These are phyloP conservation scores for Mesotaenium endlicherianum DNA, from an alignment of 139 green algal genomes.

Conservation along the genomic window DNA sequence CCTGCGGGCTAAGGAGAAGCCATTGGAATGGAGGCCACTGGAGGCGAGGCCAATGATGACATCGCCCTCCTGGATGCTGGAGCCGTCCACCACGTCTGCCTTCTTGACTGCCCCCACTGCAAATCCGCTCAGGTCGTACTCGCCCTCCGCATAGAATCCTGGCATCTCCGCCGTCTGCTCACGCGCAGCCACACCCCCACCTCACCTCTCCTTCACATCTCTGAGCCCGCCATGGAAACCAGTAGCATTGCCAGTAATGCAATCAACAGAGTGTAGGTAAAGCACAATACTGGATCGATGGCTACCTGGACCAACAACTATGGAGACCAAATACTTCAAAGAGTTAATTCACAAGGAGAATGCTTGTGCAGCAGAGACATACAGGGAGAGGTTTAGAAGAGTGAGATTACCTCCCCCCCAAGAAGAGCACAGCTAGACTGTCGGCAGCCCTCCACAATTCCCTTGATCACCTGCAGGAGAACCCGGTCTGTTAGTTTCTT, in stretches of 20 bases:
- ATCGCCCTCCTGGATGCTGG: conserved; percentile 76
- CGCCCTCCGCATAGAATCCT: conserved; percentile 92
- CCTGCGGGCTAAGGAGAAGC: conserved; percentile 87
- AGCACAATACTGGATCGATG: too few relatives aligned
- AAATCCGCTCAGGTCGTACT: conserved; percentile 98
- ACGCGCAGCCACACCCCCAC: background rate
- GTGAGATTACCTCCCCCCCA: conserved; percentile 76
- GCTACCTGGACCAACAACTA: too few relatives aligned
- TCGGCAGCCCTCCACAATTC: conserved; percentile 93
- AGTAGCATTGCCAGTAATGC: too few relatives aligned
- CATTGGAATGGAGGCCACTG: conserved; percentile 92
- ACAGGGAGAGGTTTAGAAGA: too few relatives aligned
- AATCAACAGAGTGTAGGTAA: too few relatives aligned
- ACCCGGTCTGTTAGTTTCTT: too few relatives aligned
- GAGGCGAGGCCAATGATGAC: conserved; percentile 79
- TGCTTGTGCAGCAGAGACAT: too few relatives aligned
- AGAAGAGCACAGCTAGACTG: conserved; percentile 85
- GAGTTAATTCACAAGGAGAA: too few relatives aligned
- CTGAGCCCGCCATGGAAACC: too few relatives aligned
- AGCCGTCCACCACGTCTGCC: conserved; percentile 86
- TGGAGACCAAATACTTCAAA: too few relatives aligned
- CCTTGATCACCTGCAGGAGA: conserved; percentile 88
- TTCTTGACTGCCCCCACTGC: conserved; percentile 95
- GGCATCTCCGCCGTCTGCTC: conserved; percentile 93
- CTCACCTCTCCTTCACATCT: background rate